phyloP scores from a whole-genome alignment of 176 grass and related monocot species.

The Avena sativa region DNA sequence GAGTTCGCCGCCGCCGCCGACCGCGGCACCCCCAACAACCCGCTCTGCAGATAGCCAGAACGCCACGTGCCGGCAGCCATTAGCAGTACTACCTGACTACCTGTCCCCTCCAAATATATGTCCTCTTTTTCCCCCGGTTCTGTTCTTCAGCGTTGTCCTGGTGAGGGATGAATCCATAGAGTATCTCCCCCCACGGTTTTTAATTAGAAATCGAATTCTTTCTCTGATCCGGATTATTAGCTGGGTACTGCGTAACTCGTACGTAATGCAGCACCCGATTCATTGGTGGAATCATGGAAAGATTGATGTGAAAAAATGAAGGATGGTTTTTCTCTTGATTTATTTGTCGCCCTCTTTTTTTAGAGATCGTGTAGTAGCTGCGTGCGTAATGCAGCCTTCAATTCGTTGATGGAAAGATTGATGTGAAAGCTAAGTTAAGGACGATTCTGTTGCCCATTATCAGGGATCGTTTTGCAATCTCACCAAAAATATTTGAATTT shows the following conservation, averaged over 20 bases:
- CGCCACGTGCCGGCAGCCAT: neutral
- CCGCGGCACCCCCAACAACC: slow-evolving; percentile 45
- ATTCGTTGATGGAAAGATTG: too few relatives aligned
- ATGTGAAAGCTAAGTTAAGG: too few relatives aligned
- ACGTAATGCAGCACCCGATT: slow-evolving; percentile 27
- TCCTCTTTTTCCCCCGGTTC: neutral
- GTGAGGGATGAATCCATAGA: slow-evolving; percentile 59
- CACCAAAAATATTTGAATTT: too few relatives aligned
- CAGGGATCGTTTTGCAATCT: too few relatives aligned
- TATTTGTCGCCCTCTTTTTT: neutral
- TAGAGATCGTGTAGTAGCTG: too few relatives aligned
- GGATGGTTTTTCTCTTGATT: neutral
- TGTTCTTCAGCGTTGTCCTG: slow-evolving; percentile 28
- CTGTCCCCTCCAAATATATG: neutral
- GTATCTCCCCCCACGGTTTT: slow-evolving; percentile 56
- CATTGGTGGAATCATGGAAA: slow-evolving; percentile 34
- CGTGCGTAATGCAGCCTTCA: too few relatives aligned
- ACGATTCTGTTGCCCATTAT: too few relatives aligned
- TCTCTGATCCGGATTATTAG: slow-evolving; percentile 42
- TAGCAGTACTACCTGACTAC: neutral
- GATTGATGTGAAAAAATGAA: slow-evolving; percentile 26
- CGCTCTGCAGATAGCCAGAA: slow-evolving; percentile 52
- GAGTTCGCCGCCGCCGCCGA: slow-evolving; percentile 51
- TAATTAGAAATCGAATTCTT: slow-evolving; percentile 28
- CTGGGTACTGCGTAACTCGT: neutral